phyloP scores from a whole-genome alignment of 129 eudicot genomes.

The Escallonia herrerae region DNA sequence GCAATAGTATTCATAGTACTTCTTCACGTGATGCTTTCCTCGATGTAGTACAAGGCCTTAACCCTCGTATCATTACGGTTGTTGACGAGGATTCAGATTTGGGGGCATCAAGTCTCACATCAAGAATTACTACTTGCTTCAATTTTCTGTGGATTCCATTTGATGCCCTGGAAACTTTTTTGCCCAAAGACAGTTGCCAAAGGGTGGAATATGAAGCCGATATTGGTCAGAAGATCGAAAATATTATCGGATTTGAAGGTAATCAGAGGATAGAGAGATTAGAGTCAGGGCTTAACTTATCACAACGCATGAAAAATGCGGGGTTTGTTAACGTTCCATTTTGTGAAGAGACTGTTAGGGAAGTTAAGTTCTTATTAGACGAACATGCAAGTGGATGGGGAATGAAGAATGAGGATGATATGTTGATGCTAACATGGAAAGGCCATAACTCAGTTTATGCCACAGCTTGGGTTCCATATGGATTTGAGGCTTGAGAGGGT shows the following conservation, averaged over 20 bases:
- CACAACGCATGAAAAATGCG: slow-evolving; percentile 45
- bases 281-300: slow-evolving; percentile 47
- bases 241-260: slow-evolving; percentile 62
- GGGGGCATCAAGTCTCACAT: slow-evolving; percentile 41
- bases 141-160: slow-evolving; percentile 82
- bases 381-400: slow-evolving; percentile 97
- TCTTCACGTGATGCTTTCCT: slow-evolving; percentile 47
- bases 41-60: slow-evolving; percentile 35
- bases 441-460: slow-evolving; percentile 76
- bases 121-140: slow-evolving; percentile 60
- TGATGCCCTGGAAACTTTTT: slow-evolving; percentile 76
- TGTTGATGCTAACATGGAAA: slow-evolving; percentile 72
- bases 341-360: slow-evolving; percentile 55
- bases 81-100: slow-evolving; percentile 71
- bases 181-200: slow-evolving; percentile 65
- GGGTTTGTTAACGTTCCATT: slow-evolving; percentile 54
- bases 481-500: slow-evolving; percentile 28
- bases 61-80: slow-evolving; percentile 48
- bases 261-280: slow-evolving; percentile 59
- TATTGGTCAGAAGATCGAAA: slow-evolving; percentile 69
- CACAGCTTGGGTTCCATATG: slow-evolving; percentile 61
- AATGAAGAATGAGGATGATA: slow-evolving; percentile 70
- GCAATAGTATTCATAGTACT: not conserved
- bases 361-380: slow-evolving; percentile 65
- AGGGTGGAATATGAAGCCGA: slow-evolving; percentile 68